phyloP scores from a whole-genome alignment of 2,329 filamentous ascomycete species.

The Colletotrichum karsti region DNA sequence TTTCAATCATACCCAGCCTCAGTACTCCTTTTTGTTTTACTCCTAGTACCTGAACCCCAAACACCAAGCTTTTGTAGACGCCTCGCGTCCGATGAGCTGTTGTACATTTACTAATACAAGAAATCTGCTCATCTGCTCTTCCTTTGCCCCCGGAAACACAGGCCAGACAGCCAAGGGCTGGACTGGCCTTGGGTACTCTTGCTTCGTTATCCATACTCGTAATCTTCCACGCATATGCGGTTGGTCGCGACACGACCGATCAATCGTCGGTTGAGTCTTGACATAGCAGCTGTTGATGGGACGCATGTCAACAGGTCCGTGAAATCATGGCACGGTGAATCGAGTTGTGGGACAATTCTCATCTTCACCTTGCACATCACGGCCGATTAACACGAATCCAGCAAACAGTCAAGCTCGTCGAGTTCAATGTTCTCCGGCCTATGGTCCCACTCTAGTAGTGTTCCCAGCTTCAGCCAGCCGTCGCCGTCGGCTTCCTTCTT shows the following conservation, averaged over 20 bases:
- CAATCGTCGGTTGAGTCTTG: background rate
- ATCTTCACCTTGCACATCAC: conserved; percentile 10
- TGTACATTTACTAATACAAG: conserved; percentile 8
- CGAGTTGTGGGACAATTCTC: background rate
- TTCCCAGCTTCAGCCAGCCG: conserved; percentile 53
- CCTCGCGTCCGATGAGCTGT: background rate
- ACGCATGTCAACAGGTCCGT: background rate
- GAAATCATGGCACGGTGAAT: background rate
- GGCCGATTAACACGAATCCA: conserved; percentile 73
- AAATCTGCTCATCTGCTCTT: background rate
- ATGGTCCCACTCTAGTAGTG: conserved; percentile 66
- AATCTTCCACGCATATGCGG: background rate
- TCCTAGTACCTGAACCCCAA: background rate
- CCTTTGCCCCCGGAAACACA: no score
- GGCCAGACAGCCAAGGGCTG: no score
- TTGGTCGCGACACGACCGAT: background rate
- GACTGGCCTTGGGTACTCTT: no score
- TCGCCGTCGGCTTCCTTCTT: conserved; percentile 51
- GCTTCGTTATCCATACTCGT: background rate
- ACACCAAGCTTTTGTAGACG: background rate
- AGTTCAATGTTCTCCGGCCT: conserved; percentile 91
- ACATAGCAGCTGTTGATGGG: background rate
- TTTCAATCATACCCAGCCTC: conserved; percentile 18
- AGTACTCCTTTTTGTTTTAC: background rate
- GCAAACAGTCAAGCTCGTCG: conserved; percentile 89